Evolutionary conservation across 1,284 basidiomycete genomes (phyloP).

Genomic region (Cystobasidium slooffiae): DNA sequence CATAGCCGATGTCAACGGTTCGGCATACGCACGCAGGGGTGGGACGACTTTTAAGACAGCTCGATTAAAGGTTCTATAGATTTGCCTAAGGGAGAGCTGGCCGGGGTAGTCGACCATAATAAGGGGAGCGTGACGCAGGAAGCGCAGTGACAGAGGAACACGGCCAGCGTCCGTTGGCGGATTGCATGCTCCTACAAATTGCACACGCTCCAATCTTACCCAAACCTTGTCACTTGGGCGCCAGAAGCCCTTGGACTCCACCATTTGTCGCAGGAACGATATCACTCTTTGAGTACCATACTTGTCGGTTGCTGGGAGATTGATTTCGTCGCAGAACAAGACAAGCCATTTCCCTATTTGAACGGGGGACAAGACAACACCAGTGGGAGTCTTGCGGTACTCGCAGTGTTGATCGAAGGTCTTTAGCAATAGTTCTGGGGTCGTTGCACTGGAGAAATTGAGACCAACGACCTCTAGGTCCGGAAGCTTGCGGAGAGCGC

Average conservation of each 20-base stretch:
- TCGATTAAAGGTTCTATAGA: conserved; percentile 98
- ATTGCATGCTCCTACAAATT: conserved; percentile 99
- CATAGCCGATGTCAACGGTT: conserved; percentile 97
- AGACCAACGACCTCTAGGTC: conserved; percentile 99
- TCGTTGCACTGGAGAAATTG: conserved; percentile 99
- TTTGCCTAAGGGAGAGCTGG: conserved; percentile 94
- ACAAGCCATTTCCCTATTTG: conserved; percentile 98
- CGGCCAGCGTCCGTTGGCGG: conserved; percentile 99
- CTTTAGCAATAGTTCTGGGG: conserved; percentile 95
- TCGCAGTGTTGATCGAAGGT: conserved; percentile 99
- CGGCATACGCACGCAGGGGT: conserved; percentile 87
- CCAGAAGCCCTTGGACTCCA: conserved; percentile 95
- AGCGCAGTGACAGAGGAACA: conserved; percentile 95
- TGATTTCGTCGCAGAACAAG: conserved; percentile 99
- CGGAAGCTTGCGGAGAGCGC: conserved; percentile 92
- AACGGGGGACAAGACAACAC: conserved; percentile 86
- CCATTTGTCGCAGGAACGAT: conserved; percentile 95
- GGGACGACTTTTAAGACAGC: conserved; percentile 95
- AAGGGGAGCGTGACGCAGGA: conserved; percentile 96
- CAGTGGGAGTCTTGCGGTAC: conserved; percentile 96
- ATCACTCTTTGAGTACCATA: conserved; percentile 99
- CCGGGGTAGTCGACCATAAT: conserved; percentile 99
- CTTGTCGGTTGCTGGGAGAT: conserved; percentile 93
- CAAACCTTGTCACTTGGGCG: conserved; percentile 92
- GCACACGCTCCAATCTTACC: conserved; percentile 96